Evolutionary conservation across 768 basidiomycete genomes (phyloP).

Genomic region (Macrolepiota dolichaula): DNA sequence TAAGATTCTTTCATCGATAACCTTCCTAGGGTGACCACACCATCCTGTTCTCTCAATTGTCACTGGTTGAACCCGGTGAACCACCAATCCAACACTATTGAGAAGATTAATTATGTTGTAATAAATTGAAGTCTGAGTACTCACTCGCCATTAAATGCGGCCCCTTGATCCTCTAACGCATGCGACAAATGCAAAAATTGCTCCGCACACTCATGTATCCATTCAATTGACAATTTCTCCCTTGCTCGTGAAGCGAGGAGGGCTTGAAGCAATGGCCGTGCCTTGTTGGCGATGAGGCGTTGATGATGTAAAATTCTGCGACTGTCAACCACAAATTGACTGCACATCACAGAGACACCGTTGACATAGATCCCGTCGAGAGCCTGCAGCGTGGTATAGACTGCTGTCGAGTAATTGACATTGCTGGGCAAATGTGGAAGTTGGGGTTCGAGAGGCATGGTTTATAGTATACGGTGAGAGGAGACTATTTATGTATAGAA

Average conservation of each 20-base stretch:
- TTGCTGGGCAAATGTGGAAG: not conserved
- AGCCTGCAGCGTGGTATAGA: not conserved
- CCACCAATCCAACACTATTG: not conserved
- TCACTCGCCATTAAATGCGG: not conserved
- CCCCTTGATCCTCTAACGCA: not conserved
- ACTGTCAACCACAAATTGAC: not conserved
- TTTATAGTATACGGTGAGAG: not conserved
- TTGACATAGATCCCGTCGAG: not conserved
- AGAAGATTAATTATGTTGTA: not conserved
- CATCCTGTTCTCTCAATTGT: not conserved
- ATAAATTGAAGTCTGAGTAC: not conserved
- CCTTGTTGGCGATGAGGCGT: not conserved
- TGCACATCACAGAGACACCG: not conserved
- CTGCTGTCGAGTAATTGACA: not conserved
- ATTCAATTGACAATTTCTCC: not conserved
- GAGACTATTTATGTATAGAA: not conserved
- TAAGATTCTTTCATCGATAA: not conserved
- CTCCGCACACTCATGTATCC: not conserved
- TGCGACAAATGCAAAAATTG: not conserved
- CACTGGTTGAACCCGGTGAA: not conserved
- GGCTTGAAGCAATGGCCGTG: not conserved
- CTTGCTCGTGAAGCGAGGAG: not conserved
- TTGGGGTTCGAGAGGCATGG: not conserved
- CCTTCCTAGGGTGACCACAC: not conserved
- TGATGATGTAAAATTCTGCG: not conserved